Evolutionary conservation across 345 rosid species (phyloP).

Genomic region (Rhizophora mangle): DNA sequence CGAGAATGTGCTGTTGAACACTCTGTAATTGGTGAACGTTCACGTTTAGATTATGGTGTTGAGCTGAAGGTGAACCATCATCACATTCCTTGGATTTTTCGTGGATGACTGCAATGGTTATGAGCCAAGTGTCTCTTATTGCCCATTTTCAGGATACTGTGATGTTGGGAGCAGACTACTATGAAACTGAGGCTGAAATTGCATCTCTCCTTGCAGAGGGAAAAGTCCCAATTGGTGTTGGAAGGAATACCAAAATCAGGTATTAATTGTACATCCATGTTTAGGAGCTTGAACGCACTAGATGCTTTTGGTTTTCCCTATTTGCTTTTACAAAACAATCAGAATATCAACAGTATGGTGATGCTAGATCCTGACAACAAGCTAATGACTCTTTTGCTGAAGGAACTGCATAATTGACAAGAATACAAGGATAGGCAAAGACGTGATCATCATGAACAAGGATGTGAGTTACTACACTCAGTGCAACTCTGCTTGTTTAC

Average conservation of each 20-base stretch:
- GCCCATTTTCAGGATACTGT: conserved; percentile 60
- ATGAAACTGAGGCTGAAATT: conserved; percentile 90
- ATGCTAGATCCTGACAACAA: conserved; percentile 8
- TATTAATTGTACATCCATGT: conserved; percentile 6
- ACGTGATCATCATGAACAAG: conserved; percentile 68
- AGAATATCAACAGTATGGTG: background rate
- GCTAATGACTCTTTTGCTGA: conserved; percentile 10
- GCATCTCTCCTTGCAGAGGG: conserved; percentile 83
- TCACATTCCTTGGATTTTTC: background rate
- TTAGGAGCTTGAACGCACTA: background rate
- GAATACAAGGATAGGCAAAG: conserved; percentile 84
- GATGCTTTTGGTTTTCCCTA: background rate
- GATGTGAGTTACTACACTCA: conserved; percentile 45
- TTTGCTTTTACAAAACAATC: background rate
- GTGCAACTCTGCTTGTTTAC: background rate
- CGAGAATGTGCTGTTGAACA: conserved; percentile 67
- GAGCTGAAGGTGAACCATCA: conserved; percentile 62
- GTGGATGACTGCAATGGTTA: background rate
- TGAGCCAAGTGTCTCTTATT: background rate
- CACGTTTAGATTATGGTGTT: conserved; percentile 82
- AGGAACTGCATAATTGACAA: conserved; percentile 97
- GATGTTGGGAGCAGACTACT: conserved; percentile 87
- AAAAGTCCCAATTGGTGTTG: conserved; percentile 84
- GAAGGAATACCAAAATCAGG: conserved; percentile 79
- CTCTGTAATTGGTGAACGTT: conserved; percentile 88